Evolutionary conservation across 768 basidiomycete genomes (phyloP).

Genomic region (Auricularia sp.): DNA sequence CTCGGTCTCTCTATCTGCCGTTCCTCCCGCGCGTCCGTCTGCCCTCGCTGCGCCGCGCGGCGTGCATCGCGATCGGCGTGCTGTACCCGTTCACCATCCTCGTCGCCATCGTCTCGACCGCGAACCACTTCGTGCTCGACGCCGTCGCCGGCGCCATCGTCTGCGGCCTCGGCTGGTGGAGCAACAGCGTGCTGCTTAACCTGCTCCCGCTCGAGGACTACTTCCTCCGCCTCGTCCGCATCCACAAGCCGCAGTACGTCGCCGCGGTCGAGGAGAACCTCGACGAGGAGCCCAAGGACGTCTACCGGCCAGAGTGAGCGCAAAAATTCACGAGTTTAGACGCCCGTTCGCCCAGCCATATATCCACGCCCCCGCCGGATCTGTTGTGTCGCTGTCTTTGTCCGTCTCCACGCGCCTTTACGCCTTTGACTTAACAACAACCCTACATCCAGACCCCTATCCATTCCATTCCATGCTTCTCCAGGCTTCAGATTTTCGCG

Average conservation of each 20-base stretch:
- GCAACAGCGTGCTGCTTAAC: not conserved
- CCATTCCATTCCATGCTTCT: too few species aligned
- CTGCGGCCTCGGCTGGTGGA: not conserved
- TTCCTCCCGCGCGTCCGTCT: not conserved
- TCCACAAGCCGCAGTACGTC: not conserved
- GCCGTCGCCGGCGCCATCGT: not conserved
- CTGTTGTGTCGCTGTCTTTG: too few species aligned
- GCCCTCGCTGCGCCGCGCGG: not conserved
- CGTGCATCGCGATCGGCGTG: not conserved
- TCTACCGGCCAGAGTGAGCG: too few species aligned
- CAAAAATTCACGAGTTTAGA: too few species aligned
- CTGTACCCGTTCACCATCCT: not conserved
- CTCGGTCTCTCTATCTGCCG: not conserved
- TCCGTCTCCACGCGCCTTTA: too few species aligned
- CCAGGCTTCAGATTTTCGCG: too few species aligned
- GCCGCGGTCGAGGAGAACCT: not conserved
- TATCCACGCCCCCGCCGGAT: too few species aligned
- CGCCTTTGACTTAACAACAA: too few species aligned
- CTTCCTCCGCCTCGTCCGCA: not conserved
- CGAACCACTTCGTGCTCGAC: constrained; percentile 1
- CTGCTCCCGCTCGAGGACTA: constrained; percentile 2
- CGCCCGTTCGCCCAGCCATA: too few species aligned
- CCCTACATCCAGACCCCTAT: too few species aligned
- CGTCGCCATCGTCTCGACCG: not conserved
- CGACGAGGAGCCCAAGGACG: not conserved